Base-by-base conservation (phyloP, 805 yeast species). In the Metschnikowia kofuensis region DNA sequence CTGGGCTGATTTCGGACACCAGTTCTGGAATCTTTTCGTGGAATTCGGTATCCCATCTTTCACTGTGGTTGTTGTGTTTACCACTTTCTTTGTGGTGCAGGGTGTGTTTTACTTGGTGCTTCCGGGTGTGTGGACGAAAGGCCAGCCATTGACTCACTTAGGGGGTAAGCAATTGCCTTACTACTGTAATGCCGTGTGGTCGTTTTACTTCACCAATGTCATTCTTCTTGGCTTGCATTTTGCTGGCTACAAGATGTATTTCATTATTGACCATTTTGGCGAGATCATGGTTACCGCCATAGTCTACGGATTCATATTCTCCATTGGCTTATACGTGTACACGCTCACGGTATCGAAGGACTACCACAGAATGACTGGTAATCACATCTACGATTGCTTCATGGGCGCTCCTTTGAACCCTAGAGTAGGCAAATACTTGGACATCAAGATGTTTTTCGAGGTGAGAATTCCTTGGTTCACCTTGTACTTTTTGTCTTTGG, bases 341-440 rank as follows among this genome's bases (percentile, higher is more conserved):
- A 84, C 94, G 13, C 59, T 89, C 47, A 65, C 63, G 52, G 72
- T 85, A 46, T 75, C 87, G 47, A 82, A 83, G 50, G 96, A 89
- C 62, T 89, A 87, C 67, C 92, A 89, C 66, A 77, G 94, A 54
- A 82, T 92, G 92, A 84, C 97, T 8, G 97, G 98, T 21, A 89
- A 87, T 68, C 85, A 80, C 61, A 68, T 94, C 56, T 92, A 90
- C 64, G 99, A 94, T 68, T 76, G 89, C 62, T 94, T 94, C 74
- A 84, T 94, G 95, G 99, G 99, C 42, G 97, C 97, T 13, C 96
- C 97, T 38, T 80, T 94, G 66, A 94, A 94, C 69, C 99, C 99
- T 54, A 80, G 99, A 66, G 76, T 92, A 64, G 98, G 97, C 38
- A 85, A 84, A 59, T 78, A 92, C 60, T 63, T 73, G 50, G 99